Conservation (phyloP, 257 asterid species). For the Nicotiana otophora region DNA sequence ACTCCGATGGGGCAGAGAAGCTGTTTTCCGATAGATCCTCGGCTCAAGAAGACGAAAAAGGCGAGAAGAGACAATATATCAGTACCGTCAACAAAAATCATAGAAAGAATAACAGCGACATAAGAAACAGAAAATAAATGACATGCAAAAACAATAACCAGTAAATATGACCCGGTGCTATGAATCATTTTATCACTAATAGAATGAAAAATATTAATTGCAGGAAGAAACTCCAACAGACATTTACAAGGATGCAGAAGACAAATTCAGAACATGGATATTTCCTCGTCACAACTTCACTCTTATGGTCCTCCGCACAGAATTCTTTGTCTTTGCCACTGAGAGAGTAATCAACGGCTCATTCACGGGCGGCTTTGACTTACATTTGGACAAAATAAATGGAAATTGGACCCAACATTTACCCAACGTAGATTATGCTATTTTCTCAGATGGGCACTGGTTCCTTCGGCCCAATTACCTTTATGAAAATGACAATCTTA, state of each 20-base stretch:
- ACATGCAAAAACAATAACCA: no score
- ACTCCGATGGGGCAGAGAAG: no score
- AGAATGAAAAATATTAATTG: background rate
- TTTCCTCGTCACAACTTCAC: constrained; percentile 40
- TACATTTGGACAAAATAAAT: constrained; percentile 37
- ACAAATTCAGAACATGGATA: constrained; percentile 29
- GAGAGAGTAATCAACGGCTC: constrained; percentile 36
- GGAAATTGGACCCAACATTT: constrained; percentile 33
- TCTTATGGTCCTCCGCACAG: constrained; percentile 35
- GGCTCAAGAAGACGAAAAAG: no score
- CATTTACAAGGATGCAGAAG: constrained; percentile 28
- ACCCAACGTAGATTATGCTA: constrained; percentile 28
- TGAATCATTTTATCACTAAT: no score
- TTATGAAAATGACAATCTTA: constrained; percentile 20
- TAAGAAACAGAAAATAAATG: no score
- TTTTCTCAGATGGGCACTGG: constrained; percentile 50
- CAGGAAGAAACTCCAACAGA: constrained; percentile 22
- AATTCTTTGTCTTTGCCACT: constrained; percentile 31
- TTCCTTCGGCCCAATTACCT: constrained; percentile 35
- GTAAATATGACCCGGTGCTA: no score
- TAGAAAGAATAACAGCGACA: no score
- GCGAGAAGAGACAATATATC: no score
- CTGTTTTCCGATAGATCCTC: no score
- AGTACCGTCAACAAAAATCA: no score
- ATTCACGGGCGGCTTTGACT: constrained; percentile 26